Base-by-base conservation (phyloP, 2,329 filamentous ascomycete species). In the Penicillium sp. region DNA sequence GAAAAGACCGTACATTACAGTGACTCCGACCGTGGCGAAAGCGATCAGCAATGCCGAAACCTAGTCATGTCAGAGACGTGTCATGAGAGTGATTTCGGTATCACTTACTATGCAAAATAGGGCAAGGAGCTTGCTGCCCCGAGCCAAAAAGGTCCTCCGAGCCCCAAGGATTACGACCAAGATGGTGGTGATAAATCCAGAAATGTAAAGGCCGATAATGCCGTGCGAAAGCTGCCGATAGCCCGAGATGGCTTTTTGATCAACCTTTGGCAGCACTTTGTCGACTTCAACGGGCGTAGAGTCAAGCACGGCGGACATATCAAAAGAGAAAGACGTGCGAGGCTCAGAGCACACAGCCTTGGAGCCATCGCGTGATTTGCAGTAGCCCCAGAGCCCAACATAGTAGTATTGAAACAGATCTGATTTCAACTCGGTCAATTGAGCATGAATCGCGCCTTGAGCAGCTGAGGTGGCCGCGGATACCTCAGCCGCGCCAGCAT, bases 381-480 rank as follows among this genome's bases (percentile, higher is more conserved):
- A 61, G 51, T 55, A 61, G 23, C 53, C 45, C 55, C 27, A 58
- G 35, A 61, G 55, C 16, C 58, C 58, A 9, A 61, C 48, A 11
- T 16, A 47, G 31, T 60, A 57, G 33, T 52, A 57, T 16, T 39
- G 25, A 5, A 50, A 50, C 14, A 60, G 43, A 16, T 54, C 35
- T 1, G 43, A 27, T 50, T 59, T 55, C 21, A 59, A 42, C 33
- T 55, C 45, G 13, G 52, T 42, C 16, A 46, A 16, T n/a, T 44
- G 21, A 13, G 46, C 52, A 35, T 58, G 33, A n/a, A 31, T 52
- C 21, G 39, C 35, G 3, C 13, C 31, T 39, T 54, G 14, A 8
- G 42, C 26, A 16, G 55, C 44, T 7, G 37, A 57, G 1, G 16
- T 39, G 16, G 37, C 37, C 16, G 37, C 9, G 16, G 37, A 21